These are phyloP conservation scores for Verticillium klebahnii DNA, from an alignment of 2,329 filamentous ascomycete species.

Conservation along the genomic window DNA sequence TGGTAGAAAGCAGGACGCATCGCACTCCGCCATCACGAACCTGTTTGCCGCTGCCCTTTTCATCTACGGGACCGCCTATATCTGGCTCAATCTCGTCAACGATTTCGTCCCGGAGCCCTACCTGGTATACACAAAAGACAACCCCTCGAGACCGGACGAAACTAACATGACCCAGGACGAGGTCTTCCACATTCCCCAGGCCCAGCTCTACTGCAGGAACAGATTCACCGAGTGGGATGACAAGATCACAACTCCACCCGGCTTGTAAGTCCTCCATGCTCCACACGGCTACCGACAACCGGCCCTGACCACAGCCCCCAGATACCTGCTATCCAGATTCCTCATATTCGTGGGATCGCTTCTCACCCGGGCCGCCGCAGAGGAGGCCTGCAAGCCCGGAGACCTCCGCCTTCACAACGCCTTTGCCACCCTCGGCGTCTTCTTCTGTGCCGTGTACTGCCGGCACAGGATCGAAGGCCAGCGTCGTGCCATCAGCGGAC, in stretches of 20 bases:
- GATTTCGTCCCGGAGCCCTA: slow-evolving; percentile 47
- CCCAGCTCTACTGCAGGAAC: slow-evolving; percentile 77
- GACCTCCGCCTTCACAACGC: slow-evolving; percentile 37
- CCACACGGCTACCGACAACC: no score
- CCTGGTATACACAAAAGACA: slow-evolving; percentile 29
- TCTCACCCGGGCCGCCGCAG: not conserved
- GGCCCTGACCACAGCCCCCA: slow-evolving; percentile 14
- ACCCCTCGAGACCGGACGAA: not conserved
- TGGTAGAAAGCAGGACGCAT: not conserved
- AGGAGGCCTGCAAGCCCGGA: not conserved
- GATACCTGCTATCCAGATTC: slow-evolving; percentile 41
- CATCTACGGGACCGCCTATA: not conserved
- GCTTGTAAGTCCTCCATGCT: slow-evolving; percentile 50
- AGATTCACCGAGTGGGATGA: slow-evolving; percentile 81
- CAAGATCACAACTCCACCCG: slow-evolving; percentile 95
- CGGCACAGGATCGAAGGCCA: slow-evolving; percentile 47
- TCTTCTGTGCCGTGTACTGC: slow-evolving; percentile 43
- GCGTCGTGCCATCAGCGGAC: slow-evolving; percentile 17
- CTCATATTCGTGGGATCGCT: not conserved
- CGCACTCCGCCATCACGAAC: not conserved
- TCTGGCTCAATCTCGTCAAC: slow-evolving; percentile 35
- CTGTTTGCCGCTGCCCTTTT: not conserved
- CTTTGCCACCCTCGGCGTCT: slow-evolving; percentile 35
- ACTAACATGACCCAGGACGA: slow-evolving; percentile 57
- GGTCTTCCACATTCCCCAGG: slow-evolving; percentile 85